Evolutionary conservation across 2,329 filamentous ascomycete genomes (phyloP), one percentile per base, ranked within the genome.

Genomic region (Fusarium veterinarium): DNA sequence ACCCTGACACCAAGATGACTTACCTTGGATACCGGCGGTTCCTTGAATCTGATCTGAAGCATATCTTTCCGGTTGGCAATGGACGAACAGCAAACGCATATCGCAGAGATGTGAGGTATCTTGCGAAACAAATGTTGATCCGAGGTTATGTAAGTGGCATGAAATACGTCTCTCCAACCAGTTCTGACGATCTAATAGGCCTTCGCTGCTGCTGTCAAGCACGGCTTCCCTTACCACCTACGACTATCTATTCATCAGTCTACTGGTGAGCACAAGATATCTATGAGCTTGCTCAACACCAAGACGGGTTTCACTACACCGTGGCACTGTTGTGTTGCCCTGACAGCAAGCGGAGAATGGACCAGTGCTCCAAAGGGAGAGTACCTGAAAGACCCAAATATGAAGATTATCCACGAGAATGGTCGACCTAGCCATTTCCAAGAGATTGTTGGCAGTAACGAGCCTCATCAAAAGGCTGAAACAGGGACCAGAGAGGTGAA

Each of bases 241-340:
- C 73, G 79, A 4, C 76, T 81, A 3, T 79, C 77, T 3, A 81
- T 80, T 6, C 79, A 81, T 17, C 71, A 78, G 8, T 81, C 79
- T 0, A 71, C 74, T 1, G 78, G 72, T 0, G 74, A 71, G 3
- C 63, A 74, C 33, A 80, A 80, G 40, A 55, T 80, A 3, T 80
- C 77, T 1, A 73, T 80, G 20, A 73, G 77, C 14, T 63, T 80
- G 8, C 73, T 81, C 17, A 72, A 76, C 60, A 80, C 79, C 28
- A 75, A 73, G 25, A 80, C 77, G 0, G 75, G 75, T 4, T 81
- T 75, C 51, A 81, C 79, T 1, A 80, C 79, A 0, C 79, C 79
- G 0, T 81, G 79, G 79, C 79, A 81, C 46, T 81, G 79, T 44
- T 64, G 40, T 20, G 42, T 65, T 58, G 63, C 63, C 23, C 46